Evolutionary conservation across 495 filamentous ascomycete species (phyloP).

Genomic region (Lepraria neglecta): DNA sequence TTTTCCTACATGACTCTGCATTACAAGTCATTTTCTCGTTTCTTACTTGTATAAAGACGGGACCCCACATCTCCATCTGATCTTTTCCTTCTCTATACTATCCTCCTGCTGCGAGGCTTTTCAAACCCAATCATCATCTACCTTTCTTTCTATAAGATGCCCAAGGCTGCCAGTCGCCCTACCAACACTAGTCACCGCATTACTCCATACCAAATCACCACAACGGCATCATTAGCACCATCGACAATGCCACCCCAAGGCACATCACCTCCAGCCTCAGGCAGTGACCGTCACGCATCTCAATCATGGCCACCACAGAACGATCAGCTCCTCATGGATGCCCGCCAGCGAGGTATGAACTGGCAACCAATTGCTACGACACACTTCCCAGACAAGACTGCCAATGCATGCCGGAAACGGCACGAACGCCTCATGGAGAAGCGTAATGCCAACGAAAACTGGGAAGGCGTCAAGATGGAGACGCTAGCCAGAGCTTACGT

Average conservation of each 20-base stretch:
- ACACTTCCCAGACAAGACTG: conserved; percentile 65
- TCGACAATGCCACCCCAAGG: conserved; percentile 16
- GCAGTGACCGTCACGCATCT: conserved; percentile 39
- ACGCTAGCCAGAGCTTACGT: conserved; percentile 61
- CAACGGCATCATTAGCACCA: conserved; percentile 7
- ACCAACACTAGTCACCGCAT: conserved; percentile 15
- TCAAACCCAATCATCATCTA: conserved; percentile 8
- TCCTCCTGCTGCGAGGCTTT: conserved; percentile 10
- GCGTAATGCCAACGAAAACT: conserved; percentile 51
- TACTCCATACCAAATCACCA: conserved; percentile 17
- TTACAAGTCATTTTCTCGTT: conserved; percentile 10
- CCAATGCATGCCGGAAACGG: conserved; percentile 73
- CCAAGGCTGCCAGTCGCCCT: conserved; percentile 17
- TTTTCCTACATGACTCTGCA: conserved; percentile 19
- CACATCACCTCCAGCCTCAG: conserved; percentile 14
- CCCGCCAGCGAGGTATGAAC: conserved; percentile 59
- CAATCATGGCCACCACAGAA: conserved; percentile 59
- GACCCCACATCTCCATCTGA: conserved; percentile 10
- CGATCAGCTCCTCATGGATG: conserved; percentile 55
- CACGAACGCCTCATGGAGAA: conserved; percentile 69
- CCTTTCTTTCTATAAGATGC: conserved; percentile 23
- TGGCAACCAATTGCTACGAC: conserved; percentile 64
- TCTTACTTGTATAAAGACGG: conserved; percentile 21
- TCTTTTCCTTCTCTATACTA: conserved; percentile 21
- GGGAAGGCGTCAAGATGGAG: conserved; percentile 61